phyloP scores from a whole-genome alignment of 192 early-diverging fungal species.

The Entomortierella parvispora region DNA sequence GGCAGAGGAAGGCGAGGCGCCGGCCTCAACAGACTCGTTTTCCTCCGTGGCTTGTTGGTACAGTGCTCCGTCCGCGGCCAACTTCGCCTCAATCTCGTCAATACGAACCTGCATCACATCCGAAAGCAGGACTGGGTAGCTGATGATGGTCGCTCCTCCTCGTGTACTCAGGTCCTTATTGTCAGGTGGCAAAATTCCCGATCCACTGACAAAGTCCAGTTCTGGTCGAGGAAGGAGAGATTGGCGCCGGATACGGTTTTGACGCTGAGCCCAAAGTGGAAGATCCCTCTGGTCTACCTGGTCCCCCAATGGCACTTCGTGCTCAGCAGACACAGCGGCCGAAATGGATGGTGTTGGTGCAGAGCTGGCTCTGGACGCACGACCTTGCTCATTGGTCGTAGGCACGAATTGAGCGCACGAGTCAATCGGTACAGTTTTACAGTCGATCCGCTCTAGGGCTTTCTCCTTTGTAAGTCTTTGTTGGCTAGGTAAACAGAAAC shows the following conservation, averaged over 20 bases:
- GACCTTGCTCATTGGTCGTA: too few relatives aligned
- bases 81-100: constrained; percentile 32
- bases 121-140: constrained; percentile 38
- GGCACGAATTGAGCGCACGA: too few relatives aligned
- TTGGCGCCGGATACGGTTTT: constrained; percentile 38
- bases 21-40: background rate
- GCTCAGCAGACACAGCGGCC: background rate
- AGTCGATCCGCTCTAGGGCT: too few relatives aligned
- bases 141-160: constrained; percentile 41
- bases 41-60: constrained; percentile 17
- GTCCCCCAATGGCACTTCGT: background rate
- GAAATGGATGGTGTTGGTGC: too few relatives aligned
- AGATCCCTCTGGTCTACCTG: background rate
- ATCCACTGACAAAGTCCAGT: constrained; percentile 40
- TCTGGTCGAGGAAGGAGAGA: constrained; percentile 42
- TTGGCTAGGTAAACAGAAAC: too few relatives aligned
- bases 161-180: constrained; percentile 25
- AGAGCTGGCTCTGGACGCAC: too few relatives aligned
- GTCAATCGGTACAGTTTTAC: too few relatives aligned
- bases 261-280: constrained; percentile 41
- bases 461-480: too few relatives aligned
- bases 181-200: constrained; percentile 35
- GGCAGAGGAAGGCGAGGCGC: background rate
- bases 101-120: constrained; percentile 43
- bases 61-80: constrained; percentile 16